Evolutionary conservation across 768 basidiomycete genomes (phyloP).

Genomic region (Russula sp.): DNA sequence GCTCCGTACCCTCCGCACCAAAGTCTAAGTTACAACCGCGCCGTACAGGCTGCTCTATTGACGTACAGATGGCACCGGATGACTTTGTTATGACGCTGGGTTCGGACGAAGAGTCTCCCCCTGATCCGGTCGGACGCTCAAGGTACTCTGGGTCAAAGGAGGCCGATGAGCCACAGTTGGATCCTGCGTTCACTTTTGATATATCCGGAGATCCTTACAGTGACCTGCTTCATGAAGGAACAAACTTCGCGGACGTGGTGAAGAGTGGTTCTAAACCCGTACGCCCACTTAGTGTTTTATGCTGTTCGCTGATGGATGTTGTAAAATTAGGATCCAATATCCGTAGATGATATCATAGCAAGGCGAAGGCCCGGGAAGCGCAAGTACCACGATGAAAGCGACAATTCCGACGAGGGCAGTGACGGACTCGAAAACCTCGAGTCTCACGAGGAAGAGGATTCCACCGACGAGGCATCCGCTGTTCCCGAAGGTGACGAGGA

Average conservation of each 20-base stretch:
- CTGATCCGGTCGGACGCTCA: not conserved
- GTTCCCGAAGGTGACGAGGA: conserved; percentile 36
- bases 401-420: not conserved
- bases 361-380: conserved; percentile 58
- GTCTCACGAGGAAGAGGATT: conserved; percentile 29
- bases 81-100: conserved; percentile 84
- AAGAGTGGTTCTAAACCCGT: conserved; percentile 61
- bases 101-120: conserved; percentile 53
- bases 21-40: not conserved
- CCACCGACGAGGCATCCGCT: conserved; percentile 26
- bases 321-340: conserved; percentile 59
- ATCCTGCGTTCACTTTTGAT: conserved; percentile 84
- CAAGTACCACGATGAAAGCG: conserved; percentile 40
- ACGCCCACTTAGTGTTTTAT: conserved; percentile 26
- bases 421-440: not conserved
- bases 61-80: conserved; percentile 37
- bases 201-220: conserved; percentile 62
- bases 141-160: conserved; percentile 27
- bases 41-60: not conserved
- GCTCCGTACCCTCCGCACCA: not conserved
- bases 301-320: not conserved
- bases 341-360: conserved; percentile 89
- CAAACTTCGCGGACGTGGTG: conserved; percentile 48
- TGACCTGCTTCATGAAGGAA: conserved; percentile 43
- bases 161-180: conserved; percentile 55